Evolutionary conservation across 306 rosid species (phyloP), one percentile per base, ranked within the genome.

Genomic region (Styphnolobium japonicum): DNA sequence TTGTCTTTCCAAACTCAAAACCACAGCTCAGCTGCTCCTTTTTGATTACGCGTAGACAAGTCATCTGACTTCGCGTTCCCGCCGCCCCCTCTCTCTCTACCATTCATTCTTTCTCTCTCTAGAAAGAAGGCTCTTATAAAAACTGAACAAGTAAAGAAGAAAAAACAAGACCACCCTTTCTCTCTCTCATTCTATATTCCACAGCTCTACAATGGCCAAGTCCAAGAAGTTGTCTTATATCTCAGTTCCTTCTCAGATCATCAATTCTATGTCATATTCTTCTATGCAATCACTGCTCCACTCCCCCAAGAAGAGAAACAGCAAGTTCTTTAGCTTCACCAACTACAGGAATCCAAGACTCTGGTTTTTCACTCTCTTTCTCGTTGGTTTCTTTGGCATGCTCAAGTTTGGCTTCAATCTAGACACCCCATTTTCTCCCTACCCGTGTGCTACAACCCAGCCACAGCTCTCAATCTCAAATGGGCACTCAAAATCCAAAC

Each of bases 221-320:
- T 86, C 86, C 4, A 94, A 86, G 89, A 90, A 88, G 82, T 67
- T 91, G 3, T 91, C 93, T 0, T 95, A 87, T 93, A 95, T 95
- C 79, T 90, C 98, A 2, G 98, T 95, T 34, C 98, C 98, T 12
- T 92, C 98, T 42, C 97, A 91, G 85, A 88, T 94, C 33, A 94
- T 94, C 81, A 91, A 84, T 61, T 90, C 97, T 46, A 61, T 94
- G 5, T 89, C 98, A 36, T 85, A 97, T 0, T 88, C 97, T 68
- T 94, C 98, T 65, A 72, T 94, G 37, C 95, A 88, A 49, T 89
- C 92, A 5, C 90, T 92, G 0, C 84, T 91, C 23, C 76, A 85
- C 68, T 81, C 97, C 0, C 97, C 94, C 31, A 95, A 92, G 81
- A 95, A 95, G 39, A 87, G 83, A 81, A 81, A 23, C 43, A 37